A percentile compares a stretch with the other conserved stretches of the same genome.
phyloP scores from a whole-genome alignment of 352 stramenopile genomes.

The Pythium phragmitis region DNA sequence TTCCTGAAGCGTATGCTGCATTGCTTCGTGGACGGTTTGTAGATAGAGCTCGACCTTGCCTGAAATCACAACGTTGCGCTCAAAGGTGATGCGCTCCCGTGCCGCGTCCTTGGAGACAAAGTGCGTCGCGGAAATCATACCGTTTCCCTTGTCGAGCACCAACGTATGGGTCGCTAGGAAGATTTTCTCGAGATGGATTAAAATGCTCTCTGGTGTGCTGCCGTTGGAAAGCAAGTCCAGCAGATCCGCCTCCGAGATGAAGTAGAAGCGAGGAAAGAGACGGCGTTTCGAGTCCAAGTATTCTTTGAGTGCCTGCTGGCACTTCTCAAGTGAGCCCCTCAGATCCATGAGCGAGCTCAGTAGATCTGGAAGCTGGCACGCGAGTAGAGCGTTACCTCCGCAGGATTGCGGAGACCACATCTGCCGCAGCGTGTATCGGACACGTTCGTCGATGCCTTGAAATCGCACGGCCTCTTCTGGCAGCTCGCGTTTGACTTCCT shows the following conservation, averaged over 20 bases:
- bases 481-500: constrained; percentile 94
- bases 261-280: constrained; percentile 95
- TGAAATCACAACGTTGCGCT: constrained; percentile 81
- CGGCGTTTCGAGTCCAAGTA: constrained; percentile 93
- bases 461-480: constrained; percentile 91
- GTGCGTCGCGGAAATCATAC: constrained; percentile 58
- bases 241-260: constrained; percentile 93
- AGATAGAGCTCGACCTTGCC: constrained; percentile 97
- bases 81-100: constrained; percentile 89
- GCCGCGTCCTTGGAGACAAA: constrained; percentile 91
- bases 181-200: constrained; percentile 91
- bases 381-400: constrained; percentile 66
- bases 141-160: constrained; percentile 57
- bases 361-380: constrained; percentile 85
- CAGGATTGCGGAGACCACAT: constrained; percentile 71
- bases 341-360: constrained; percentile 75
- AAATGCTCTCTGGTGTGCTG: constrained; percentile 81
- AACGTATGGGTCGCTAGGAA: constrained; percentile 69
- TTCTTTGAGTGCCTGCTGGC: constrained; percentile 93
- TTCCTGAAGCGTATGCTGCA: constrained; percentile 88
- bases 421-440: constrained; percentile 62
- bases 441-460: constrained; percentile 79
- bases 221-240: constrained; percentile 95
- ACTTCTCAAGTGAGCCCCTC: constrained; percentile 82
- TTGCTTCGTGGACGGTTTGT: constrained; percentile 89